Base-by-base conservation (phyloP, 306 rosid species). In the Dalbergia cultrata region DNA sequence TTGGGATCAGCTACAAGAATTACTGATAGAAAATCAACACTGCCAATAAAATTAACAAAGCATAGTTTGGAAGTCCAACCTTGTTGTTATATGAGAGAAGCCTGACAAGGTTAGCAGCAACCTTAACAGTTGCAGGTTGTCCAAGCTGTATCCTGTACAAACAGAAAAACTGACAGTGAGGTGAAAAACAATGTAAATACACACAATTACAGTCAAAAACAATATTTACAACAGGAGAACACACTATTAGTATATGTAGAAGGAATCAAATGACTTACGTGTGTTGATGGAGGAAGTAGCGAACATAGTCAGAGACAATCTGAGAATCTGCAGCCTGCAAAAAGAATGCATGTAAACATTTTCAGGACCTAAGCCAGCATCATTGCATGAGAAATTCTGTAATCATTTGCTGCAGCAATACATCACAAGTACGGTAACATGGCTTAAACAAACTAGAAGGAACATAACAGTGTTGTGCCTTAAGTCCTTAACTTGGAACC, bases 261-360 rank as follows among this genome's bases (percentile, higher is more conserved):
- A 44, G 16, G 39, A 71, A 39, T 16, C 11, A 67, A 57, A 78
- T 57, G 56, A 92, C 95, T 82, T 67, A 93, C 98, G 97, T 91
- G 82, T 96, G 99, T 67, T 96, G 99, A 63, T 92, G 93, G 41
- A 96, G 99, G 77, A 89, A 96, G 85, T 96, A 86, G 6, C 98
- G 94, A 74, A 93, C 98, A 64, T 96, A 93, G 62, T 96, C 99
- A 19, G 99, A 96, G 49, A 92, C 97, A 79, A 92, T 73, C 73
- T 93, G 99, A 3, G 99, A 90, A 87, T 96, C 99, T 8, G 99
- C 99, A 68, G 99, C 99, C 98, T 95, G 92, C 62, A 70, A 81
- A 64, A 77, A 72, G 9, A 68, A 80, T 4, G 53, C 50, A 59
- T 35, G 53, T 62, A 58, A 75, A 39, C 18, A 59, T 31, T 73